phyloP scores from a whole-genome alignment of 352 stramenopile species.

The Thalassiosira sp. region DNA sequence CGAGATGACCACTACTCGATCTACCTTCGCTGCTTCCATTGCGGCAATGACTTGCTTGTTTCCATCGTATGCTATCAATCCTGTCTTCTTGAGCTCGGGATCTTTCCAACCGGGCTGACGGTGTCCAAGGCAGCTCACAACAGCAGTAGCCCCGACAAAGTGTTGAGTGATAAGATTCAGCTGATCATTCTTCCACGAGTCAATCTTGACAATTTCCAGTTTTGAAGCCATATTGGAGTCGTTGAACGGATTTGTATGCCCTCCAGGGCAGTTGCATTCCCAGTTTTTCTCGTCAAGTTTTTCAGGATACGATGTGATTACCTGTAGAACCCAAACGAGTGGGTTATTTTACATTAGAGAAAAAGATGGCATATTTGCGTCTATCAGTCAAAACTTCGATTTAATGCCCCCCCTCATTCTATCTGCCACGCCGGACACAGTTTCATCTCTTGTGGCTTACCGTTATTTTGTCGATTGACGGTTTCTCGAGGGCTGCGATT shows the following conservation, averaged over 20 bases:
- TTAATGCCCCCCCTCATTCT: too few relatives aligned
- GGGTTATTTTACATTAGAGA: too few relatives aligned
- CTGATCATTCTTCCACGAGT: constrained; percentile 48
- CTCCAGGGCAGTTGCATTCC: constrained; percentile 57
- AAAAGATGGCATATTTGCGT: too few relatives aligned
- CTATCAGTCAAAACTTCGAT: too few relatives aligned
- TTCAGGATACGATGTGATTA: constrained; percentile 58
- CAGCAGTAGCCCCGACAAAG: constrained; percentile 42
- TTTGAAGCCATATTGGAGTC: constrained; percentile 21
- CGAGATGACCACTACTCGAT: constrained; percentile 58
- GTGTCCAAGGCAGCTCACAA: constrained; percentile 75
- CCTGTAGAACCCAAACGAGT: too few relatives aligned
- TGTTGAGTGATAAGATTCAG: constrained; percentile 29
- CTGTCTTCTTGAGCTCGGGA: constrained; percentile 37
- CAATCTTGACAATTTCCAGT: constrained; percentile 54
- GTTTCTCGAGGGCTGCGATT: constrained; percentile 54
- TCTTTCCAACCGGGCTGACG: constrained; percentile 60
- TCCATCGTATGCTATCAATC: constrained; percentile 50
- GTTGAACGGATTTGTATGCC: constrained; percentile 56
- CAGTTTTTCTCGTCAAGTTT: constrained; percentile 61
- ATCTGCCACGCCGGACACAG: too few relatives aligned
- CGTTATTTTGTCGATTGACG: constrained; percentile 41
- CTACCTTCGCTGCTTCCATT: constrained; percentile 62
- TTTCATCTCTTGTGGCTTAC: too few relatives aligned
- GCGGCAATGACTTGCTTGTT: constrained; percentile 65